Evolutionary conservation across 306 rosid species (phyloP), one percentile per base, ranked within the genome.

Genomic region (Quillaja saponaria): DNA sequence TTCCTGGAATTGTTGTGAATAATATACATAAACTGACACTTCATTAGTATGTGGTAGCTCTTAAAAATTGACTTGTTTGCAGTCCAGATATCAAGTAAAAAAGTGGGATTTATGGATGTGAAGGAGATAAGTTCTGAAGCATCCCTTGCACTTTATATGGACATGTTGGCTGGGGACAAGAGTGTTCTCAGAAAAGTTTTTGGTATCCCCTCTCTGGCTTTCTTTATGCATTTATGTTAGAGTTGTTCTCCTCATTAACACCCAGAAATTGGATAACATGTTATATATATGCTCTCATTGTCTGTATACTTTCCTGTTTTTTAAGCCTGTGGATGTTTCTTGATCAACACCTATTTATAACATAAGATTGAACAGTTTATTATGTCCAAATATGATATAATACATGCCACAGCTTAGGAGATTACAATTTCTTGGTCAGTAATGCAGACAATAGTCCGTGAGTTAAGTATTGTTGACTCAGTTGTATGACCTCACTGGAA

Each of bases 51-150:
- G 75, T 75, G 62, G 51, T 83, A 46, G 79, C 73, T 85, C 86
- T 83, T 79, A 82, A 80, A 76, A 82, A 76, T 86, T 90, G 92
- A 84, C 90, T 81, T 88, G 72, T 88, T 74, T 88, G 82, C 98
- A 88, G 98, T 92, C 90, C 98, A 92, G 96, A 78, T 86, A 74
- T 84, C 88, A 84, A 78, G 80, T 73, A 71, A 79, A 82, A 80
- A 76, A 67, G 81, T 83, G 68, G 81, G 85, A 84, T 86, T 84
- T 78, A 77, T 92, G 95, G 98, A 92, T 79, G 64, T 81, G 90
- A 92, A 85, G 82, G 90, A 74, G 78, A 79, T 82, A 48, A 64
- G 73, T 76, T 73, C 81, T 52, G 69, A 78, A 47, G 85, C 72
- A 34, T 67, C 83, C 13, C 82, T 80, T 3, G 88, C 83, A 74